A percentile compares a stretch with the other conserved stretches of the same genome.
These are phyloP conservation scores for Setomelanomma holmii DNA, from an alignment of 2,329 filamentous ascomycete species.

Conservation along the genomic window DNA sequence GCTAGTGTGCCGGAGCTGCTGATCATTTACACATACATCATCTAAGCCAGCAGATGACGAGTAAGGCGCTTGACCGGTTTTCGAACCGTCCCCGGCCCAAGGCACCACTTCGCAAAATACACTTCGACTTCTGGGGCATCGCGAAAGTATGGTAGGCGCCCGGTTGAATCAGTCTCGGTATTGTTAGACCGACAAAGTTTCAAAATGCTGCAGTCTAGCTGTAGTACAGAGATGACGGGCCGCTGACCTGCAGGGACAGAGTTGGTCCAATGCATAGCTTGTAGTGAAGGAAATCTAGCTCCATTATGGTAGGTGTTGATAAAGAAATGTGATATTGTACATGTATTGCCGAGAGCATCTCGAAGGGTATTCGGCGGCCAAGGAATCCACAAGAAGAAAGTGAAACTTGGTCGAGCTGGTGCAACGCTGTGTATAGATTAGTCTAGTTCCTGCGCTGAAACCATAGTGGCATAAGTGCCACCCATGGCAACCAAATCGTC, in stretches of 20 bases:
- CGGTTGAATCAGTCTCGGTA: too few species aligned
- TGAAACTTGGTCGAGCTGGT: background rate
- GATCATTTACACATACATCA: constrained; percentile 24
- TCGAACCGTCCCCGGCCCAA: background rate
- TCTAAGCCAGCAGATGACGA: constrained; percentile 31
- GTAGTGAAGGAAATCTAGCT: background rate
- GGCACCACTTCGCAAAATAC: background rate
- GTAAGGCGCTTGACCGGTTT: constrained; percentile 22
- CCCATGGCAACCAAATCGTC: constrained; percentile 59
- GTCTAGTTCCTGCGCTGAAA: constrained; percentile 45
- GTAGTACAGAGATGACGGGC: too few species aligned
- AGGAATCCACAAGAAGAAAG: background rate
- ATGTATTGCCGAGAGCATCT: background rate
- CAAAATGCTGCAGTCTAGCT: too few species aligned
- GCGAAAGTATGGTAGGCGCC: too few species aligned
- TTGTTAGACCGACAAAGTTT: too few species aligned
- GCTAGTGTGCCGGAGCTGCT: constrained; percentile 25
- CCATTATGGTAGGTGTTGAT: background rate
- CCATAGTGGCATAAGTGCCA: constrained; percentile 47
- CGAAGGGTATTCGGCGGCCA: background rate
- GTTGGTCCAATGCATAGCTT: background rate
- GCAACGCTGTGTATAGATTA: constrained; percentile 6
- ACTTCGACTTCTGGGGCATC: background rate
- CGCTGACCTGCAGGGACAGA: background rate
- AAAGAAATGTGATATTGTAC: constrained; percentile 1